Evolutionary conservation across 257 asterid genomes (phyloP), one percentile per base, ranked within the genome.

Genomic region (Coffea canephora): DNA sequence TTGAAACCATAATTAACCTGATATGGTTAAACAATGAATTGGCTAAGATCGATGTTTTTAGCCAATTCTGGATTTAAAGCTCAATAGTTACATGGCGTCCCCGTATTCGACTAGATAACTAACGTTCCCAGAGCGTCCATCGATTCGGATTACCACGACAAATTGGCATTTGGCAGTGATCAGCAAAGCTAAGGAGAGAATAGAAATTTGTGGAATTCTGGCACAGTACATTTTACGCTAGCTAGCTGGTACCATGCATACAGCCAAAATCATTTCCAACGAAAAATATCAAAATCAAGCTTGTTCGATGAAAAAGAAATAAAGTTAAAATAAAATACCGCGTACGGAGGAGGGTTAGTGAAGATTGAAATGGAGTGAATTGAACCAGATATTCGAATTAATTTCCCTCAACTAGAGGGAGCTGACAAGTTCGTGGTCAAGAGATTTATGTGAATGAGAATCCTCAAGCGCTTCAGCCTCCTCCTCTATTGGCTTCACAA

Each of bases 1-100:
- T 31, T 1, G 34, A 31, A 31, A 31, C 34, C 34, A 31, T 31
- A 31, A 31, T 31, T 31, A 21, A 19, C 48, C 43, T 2, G 43
- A 3, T 39, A 1, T 39, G 43, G 43, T 15, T 34, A 77, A 71
- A 70, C 66, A 77, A 65, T 46, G 50, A 5, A 70, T 39, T 8
- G 48, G 71, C 62, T 27, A 62, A 2, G 52, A 16, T 23, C 57
- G 31, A 49, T 67, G n/a, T 43, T 65, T 36, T 74, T 41, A n/a
- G 54, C 71, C 72, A 74, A 54, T 52, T 68, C n/a, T 64, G 49
- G 84, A 59, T 50, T 46, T 34, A 76, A 54, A 14, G 25, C 12
- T 49, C 7, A 71, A 49, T 45, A 52, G 69, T 27, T 34, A 46
- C 0, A 0, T 34, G 69, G 55, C n/a, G 69, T 27, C 43, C 23